Evolutionary conservation across 768 basidiomycete species (phyloP), one percentile per base, ranked within the genome.

Genomic region (Leccinum obscurum): DNA sequence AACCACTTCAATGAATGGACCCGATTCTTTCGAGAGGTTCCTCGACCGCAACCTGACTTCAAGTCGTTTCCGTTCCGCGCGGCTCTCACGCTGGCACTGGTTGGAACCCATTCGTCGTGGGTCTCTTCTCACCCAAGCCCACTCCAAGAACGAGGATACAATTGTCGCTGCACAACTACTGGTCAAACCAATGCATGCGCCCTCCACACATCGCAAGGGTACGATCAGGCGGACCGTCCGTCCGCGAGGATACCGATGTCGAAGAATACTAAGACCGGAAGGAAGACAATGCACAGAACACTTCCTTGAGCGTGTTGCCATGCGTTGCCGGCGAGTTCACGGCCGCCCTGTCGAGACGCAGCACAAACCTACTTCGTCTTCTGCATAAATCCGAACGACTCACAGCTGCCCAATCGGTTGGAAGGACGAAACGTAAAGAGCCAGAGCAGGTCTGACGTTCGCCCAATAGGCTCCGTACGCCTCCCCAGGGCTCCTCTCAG

Each of bases 81-180:
- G 22, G 22, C 22, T 22, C 22, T 22, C 22, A 22, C 22, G 22
- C 22, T 22, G 22, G 22, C 22, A 22, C 22, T 22, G 22, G 22
- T 22, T 22, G 22, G 0, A 85, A 97, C 63, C 89, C 93, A 0
- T 98, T 98, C 77, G 84, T 98, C 52, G 92, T 92, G 62, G 90
- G 88, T 9, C 77, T 99, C 6, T 98, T 98, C 76, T 89, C 88
- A 96, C 93, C 0, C 89, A 94, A 69, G 92, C 88, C 0, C 95
- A 98, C 69, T 95, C 96, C 0, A 80, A 89, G 62, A 89, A 95
- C 67, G 94, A 98, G 68, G 95, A 96, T 54, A 97, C 95, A 0
- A 95, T 98, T 62, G 95, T 98, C 14, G 85, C 94, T 6, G 95
- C 94, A 0, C 93, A 95, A 70, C 95, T 97, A 72, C 87, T 87